These are phyloP conservation scores for Mortierella sp. DNA, from an alignment of 371 early-diverging fungal species.

Conservation along the genomic window DNA sequence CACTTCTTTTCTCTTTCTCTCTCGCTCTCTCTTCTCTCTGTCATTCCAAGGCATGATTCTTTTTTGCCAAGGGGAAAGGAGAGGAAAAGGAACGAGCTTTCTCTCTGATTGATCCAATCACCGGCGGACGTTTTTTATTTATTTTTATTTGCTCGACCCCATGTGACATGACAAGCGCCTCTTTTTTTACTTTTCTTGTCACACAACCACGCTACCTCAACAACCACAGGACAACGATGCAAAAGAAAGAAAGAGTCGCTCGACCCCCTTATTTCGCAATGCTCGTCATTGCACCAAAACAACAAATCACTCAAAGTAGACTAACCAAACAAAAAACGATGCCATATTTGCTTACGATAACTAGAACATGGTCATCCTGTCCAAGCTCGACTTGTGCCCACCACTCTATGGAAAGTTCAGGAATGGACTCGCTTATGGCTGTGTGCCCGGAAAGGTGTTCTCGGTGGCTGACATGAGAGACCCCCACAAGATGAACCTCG, in stretches of 20 bases:
- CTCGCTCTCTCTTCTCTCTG: not conserved
- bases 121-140: not conserved
- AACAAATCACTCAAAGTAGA: too few relatives aligned
- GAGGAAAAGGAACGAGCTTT: not conserved
- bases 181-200: not conserved
- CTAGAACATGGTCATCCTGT: slow-evolving; percentile 86
- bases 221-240: too few relatives aligned
- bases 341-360: slow-evolving; percentile 3
- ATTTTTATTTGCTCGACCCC: slow-evolving; percentile 2
- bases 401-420: slow-evolving; percentile 88
- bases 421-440: slow-evolving; percentile 95
- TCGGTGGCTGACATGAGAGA: slow-evolving; percentile 80
- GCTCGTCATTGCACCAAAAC: too few relatives aligned
- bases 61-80: not conserved
- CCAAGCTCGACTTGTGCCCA: slow-evolving; percentile 79
- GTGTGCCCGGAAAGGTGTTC: slow-evolving; percentile 80
- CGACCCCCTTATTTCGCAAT: too few relatives aligned
- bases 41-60: not conserved
- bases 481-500: slow-evolving; percentile 76
- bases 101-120: slow-evolving; percentile 1
- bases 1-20: not conserved
- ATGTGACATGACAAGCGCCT: not conserved
- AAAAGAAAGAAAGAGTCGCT: too few relatives aligned
- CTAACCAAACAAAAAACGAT: not conserved
- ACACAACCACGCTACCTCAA: slow-evolving; percentile 9